These are phyloP conservation scores for Aspergillus clavatus DNA, from an alignment of 2,329 filamentous ascomycete genomes.

Conservation along the genomic window DNA sequence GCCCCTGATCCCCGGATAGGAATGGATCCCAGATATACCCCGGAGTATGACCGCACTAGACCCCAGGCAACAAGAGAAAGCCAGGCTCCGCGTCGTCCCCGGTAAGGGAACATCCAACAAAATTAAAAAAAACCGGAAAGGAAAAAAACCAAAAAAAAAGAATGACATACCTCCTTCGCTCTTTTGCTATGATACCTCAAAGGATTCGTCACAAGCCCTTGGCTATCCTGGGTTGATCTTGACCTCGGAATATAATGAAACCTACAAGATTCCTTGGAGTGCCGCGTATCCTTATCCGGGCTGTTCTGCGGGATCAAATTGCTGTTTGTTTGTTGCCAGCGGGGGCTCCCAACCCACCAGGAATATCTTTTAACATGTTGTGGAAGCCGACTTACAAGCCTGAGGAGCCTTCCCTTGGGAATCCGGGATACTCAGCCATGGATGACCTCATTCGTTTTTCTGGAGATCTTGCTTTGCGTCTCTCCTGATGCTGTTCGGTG, in stretches of 20 bases:
- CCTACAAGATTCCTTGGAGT: background rate
- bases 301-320: background rate
- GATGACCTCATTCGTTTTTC: conserved; percentile 13
- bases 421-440: conserved; percentile 16
- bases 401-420: conserved; percentile 14
- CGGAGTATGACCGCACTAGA: conserved; percentile 39
- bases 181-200: conserved; percentile 8
- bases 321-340: conserved; percentile 7
- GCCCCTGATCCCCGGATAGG: conserved; percentile 40
- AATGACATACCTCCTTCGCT: conserved; percentile 4
- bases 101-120: no score
- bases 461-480: conserved; percentile 6
- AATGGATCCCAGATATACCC: conserved; percentile 42
- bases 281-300: background rate
- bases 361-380: conserved; percentile 13
- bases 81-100: conserved; percentile 35
- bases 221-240: conserved; percentile 5
- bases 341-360: conserved; percentile 14
- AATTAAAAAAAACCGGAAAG: no score
- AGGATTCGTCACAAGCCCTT: conserved; percentile 7
- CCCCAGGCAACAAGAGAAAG: conserved; percentile 37
- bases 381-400: conserved; percentile 14
- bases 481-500: conserved; percentile 8
- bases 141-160: conserved; percentile 9
- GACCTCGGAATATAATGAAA: background rate